Base-by-base conservation (phyloP, 75 land plant genomes). In the Pinus albicaulis region DNA sequence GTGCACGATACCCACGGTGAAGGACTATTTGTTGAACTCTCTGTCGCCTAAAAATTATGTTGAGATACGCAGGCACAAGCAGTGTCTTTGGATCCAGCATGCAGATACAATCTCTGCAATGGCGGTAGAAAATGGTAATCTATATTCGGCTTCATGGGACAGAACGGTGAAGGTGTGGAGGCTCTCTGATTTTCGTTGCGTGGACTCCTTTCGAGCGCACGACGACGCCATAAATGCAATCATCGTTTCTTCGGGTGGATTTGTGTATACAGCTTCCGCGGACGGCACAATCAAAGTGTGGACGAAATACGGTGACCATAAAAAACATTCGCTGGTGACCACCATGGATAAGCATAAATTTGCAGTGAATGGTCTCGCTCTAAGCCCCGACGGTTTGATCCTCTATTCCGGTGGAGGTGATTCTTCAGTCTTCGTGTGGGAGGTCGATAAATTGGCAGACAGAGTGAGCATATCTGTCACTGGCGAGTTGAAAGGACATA, bases 101-200 rank as follows among this genome's bases (percentile, higher is more conserved):
- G 22, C 62, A 14, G 76, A 74, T n/a, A 28, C 61, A 17, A 31
- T 74, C 17, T 48, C 56, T 31, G 58, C 60, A 6, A 15, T 74
- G 26, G 76, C 76, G 26, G 31, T 74, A 17, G 7, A 17, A 17
- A 26, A 15, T 7, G 71, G 38, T 36, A n/a, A 14, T 5, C 58
- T 88, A n/a, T 88, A 88, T 73, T 79, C 90, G 4, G 91, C 85
- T 12, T 90, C 95, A 0, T 88, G 82, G 82, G 95, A 93, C 77
- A 80, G 74, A 57, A 85, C 86, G 2, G 82, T 93, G 58, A 88
- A 88, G 60, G 89, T 82, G 19, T 93, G 95, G 95, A 59, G 80
- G 57, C 31, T 90, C 36, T 79, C 84, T 7, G 89, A 89, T 20
- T 57, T 75, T 14, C 58, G 57, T 16, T 93, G 95, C 74, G 72